Conservation (phyloP, 2,329 filamentous ascomycete species). For the Apiospora kogelbergensis region DNA sequence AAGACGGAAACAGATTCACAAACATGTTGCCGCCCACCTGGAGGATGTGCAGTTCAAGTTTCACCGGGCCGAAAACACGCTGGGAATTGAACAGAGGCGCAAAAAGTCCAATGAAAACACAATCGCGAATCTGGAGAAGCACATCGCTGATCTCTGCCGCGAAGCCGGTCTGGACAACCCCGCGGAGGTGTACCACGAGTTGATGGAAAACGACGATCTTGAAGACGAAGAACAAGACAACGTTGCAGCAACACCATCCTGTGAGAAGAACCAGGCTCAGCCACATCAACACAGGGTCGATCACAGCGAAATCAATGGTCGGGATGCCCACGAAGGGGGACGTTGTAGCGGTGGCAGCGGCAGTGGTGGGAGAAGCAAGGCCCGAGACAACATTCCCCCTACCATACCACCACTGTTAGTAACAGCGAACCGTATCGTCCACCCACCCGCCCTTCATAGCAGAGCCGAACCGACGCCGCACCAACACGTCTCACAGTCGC, state of each 20-base stretch:
- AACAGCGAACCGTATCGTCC: not conserved
- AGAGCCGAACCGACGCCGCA: not conserved
- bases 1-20: constrained; percentile 14
- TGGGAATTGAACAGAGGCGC: not conserved
- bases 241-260: not conserved
- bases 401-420: not conserved
- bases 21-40: constrained; percentile 16
- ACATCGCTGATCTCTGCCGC: not conserved
- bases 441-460: not conserved
- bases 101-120: not conserved
- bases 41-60: constrained; percentile 13
- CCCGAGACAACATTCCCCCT: not conserved
- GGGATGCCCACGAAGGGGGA: not conserved
- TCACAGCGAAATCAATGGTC: not conserved
- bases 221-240: not conserved
- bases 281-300: not conserved
- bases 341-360: too few relatives aligned
- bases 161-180: constrained; percentile 8
- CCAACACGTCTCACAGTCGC: not conserved
- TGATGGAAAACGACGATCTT: not conserved
- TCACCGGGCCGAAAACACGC: too few relatives aligned
- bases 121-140: constrained; percentile 7
- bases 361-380: not conserved
- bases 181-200: constrained; percentile 11
- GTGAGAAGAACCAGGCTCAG: not conserved